These are phyloP conservation scores for Pythium guiyangense DNA, from an alignment of 352 stramenopile species.

Conservation along the genomic window DNA sequence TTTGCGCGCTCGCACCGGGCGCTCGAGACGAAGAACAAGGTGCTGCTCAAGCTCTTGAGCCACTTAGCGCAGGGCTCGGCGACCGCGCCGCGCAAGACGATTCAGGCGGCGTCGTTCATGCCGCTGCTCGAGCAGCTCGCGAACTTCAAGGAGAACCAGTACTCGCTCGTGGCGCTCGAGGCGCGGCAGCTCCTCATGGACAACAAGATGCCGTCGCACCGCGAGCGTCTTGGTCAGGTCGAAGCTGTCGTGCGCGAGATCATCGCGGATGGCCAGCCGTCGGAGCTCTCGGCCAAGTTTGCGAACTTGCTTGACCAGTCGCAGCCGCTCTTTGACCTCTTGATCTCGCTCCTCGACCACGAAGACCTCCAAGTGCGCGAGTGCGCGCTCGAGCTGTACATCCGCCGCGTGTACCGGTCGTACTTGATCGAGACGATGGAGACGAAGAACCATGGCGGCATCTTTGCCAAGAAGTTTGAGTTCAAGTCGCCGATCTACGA, in stretches of 20 bases:
- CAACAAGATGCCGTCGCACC: conserved; percentile 95
- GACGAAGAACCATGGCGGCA: conserved; percentile 44
- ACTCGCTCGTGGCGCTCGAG: conserved; percentile 92
- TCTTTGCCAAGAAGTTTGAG: conserved; percentile 85
- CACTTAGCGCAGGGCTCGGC: conserved; percentile 40
- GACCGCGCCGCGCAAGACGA: conserved; percentile 37
- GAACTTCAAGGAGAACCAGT: conserved; percentile 88
- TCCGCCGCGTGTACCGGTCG: conserved; percentile 82
- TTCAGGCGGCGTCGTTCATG: conserved; percentile 65
- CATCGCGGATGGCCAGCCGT: conserved; percentile 40
- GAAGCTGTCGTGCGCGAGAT: conserved; percentile 70
- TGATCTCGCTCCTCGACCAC: conserved; percentile 78
- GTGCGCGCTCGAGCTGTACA: conserved; percentile 77
- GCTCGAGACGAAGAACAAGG: conserved; percentile 83
- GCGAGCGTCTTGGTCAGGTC: conserved; percentile 84
- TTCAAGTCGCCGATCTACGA: conserved; percentile 83
- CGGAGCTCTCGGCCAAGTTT: conserved; percentile 54
- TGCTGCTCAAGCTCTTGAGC: conserved; percentile 67
- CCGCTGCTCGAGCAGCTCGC: conserved; percentile 83
- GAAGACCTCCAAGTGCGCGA: conserved; percentile 63
- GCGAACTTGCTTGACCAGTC: conserved; percentile 71
- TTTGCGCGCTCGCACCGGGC: conserved; percentile 91
- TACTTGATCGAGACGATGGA: conserved; percentile 85
- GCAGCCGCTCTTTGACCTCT: conserved; percentile 81
- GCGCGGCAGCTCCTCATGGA: conserved; percentile 95